phyloP scores from a whole-genome alignment of 805 yeast species.

The Candida bentonensis region DNA sequence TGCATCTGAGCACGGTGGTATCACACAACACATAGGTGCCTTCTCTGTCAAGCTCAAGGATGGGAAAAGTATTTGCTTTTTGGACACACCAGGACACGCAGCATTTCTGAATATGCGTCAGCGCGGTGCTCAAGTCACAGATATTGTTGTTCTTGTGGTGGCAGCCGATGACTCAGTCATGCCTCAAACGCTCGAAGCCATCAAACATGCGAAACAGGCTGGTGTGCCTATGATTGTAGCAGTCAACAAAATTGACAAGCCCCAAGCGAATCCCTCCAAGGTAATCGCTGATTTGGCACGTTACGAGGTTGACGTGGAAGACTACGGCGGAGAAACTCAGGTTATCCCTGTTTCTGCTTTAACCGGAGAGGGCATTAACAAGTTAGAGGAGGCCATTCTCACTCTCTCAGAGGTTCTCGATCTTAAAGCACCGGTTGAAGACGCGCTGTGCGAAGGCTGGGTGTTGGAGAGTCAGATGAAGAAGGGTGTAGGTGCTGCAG shows the following conservation, averaged over 20 bases:
- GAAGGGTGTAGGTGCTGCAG: slow-evolving; percentile 71
- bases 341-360: slow-evolving; percentile 77
- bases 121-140: slow-evolving; percentile 90
- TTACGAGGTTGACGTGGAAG: slow-evolving; percentile 74
- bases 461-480: slow-evolving; percentile 72
- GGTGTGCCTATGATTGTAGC: slow-evolving; percentile 83
- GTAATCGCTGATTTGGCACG: slow-evolving; percentile 66
- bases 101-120: slow-evolving; percentile 94
- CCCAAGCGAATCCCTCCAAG: slow-evolving; percentile 57
- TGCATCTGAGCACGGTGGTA: slow-evolving; percentile 83
- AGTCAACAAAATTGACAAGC: slow-evolving; percentile 79
- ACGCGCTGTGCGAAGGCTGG: slow-evolving; percentile 61
- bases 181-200: slow-evolving; percentile 96
- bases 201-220: slow-evolving; percentile 75
- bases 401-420: slow-evolving; percentile 77
- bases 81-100: slow-evolving; percentile 97
- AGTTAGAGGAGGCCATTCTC: slow-evolving; percentile 76
- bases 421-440: slow-evolving; percentile 41
- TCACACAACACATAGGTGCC: slow-evolving; percentile 97
- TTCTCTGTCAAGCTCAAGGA: slow-evolving; percentile 72
- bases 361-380: slow-evolving; percentile 81
- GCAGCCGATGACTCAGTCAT: slow-evolving; percentile 96
- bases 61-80: slow-evolving; percentile 67
- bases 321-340: slow-evolving; percentile 91
- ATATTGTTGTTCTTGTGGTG: slow-evolving; percentile 80